Base-by-base conservation (phyloP, 2,329 filamentous ascomycete genomes). In the Monosporascus sp. region DNA sequence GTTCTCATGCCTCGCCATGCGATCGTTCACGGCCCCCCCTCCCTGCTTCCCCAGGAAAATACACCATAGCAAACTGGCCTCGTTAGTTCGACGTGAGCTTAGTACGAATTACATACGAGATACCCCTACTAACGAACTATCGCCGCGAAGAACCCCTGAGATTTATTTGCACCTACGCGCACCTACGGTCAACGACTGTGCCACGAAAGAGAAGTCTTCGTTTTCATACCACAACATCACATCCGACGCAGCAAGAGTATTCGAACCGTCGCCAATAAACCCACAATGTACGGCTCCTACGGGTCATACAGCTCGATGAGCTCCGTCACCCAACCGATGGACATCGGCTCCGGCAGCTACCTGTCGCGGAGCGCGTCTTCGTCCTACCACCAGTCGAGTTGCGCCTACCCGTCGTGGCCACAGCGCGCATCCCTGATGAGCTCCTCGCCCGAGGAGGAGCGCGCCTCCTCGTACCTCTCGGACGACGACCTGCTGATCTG, bases 401-500 rank as follows among this genome's bases (percentile, higher is more conserved):
- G 73, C 66, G 73, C 73, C 16, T 75, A 69, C 54, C 73, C 73
- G 5, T 73, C 71, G 36, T 76, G 73, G 73, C 72, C 73, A 3
- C 71, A 71, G 22, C 64, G 73, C 14, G 66, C 68, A 1, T 73
- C 71, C 2, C 66, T 75, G 26, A 64, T 59, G 54, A 57, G 61
- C 38, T 57, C 55, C 31, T 40, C 58, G 43, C 54, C 55, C 40
- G 55, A 57, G 45, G 69, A 73, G 47, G 69, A 74, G 59, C 75
- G 76, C 55, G 76, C 80, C 19, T 78, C 78, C 3, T 81, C 80
- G 1, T 83, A 77, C 68, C 74, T 86, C 58, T 84, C 82, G 43
- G 83, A 86, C 72, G 83, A 86, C 69, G 83, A 86, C 61, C 78
- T 86, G 52, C 79, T 82, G 68, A 74, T 79, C 53, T 70, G 74